phyloP scores from a whole-genome alignment of 2,329 filamentous ascomycete species.

The Zarea fungicola region DNA sequence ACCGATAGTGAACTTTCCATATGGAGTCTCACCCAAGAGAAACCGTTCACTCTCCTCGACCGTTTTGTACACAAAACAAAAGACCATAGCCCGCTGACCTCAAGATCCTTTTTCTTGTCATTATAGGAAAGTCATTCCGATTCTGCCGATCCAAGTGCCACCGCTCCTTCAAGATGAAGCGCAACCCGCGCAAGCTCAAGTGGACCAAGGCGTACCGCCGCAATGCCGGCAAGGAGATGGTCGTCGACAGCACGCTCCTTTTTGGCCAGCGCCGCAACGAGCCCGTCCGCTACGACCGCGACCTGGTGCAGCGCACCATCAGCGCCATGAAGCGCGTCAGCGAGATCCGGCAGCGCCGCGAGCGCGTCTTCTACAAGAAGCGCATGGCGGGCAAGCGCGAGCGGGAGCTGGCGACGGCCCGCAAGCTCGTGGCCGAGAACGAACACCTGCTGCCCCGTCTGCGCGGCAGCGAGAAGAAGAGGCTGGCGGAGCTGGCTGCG shows the following conservation, averaged over 20 bases:
- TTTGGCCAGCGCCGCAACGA: constrained; percentile 92
- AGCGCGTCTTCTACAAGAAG: constrained; percentile 90
- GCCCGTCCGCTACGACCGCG: constrained; percentile 91
- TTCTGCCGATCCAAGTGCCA: constrained; percentile 59
- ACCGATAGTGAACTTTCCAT: no score
- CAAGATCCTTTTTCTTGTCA: no score
- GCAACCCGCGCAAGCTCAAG: constrained; percentile 92
- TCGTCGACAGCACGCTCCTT: constrained; percentile 87
- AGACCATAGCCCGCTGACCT: background rate
- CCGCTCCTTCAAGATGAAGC: constrained; percentile 91
- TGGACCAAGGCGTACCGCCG: constrained; percentile 95
- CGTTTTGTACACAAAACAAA: background rate
- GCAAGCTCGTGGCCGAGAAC: constrained; percentile 86
- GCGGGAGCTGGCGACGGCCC: constrained; percentile 70
- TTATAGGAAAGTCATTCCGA: constrained; percentile 43
- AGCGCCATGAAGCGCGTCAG: constrained; percentile 86
- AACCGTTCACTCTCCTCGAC: no score
- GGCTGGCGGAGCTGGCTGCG: constrained; percentile 51
- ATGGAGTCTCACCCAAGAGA: no score
- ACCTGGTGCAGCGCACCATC: constrained; percentile 80
- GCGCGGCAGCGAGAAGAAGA: constrained; percentile 56
- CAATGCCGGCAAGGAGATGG: constrained; percentile 75
- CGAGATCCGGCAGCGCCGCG: constrained; percentile 77
- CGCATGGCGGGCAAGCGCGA: constrained; percentile 89
- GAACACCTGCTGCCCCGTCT: constrained; percentile 82